These are phyloP conservation scores for Sclerotinia glacialis DNA, from an alignment of 2,329 filamentous ascomycete genomes.

Conservation along the genomic window DNA sequence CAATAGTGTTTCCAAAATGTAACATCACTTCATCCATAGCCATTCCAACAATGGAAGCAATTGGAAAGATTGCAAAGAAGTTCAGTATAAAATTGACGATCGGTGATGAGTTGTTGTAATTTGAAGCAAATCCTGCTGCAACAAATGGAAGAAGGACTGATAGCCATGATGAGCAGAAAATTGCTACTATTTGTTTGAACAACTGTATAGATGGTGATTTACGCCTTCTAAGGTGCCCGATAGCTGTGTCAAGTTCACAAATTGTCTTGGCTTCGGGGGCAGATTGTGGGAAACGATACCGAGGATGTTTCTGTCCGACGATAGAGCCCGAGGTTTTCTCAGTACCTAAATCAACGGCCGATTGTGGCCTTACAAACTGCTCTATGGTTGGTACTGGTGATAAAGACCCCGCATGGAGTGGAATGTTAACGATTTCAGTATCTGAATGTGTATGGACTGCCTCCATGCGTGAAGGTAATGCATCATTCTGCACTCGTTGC, in stretches of 20 bases:
- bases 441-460: not conserved
- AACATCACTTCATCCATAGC: constrained; percentile 84
- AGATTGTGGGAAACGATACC: not conserved
- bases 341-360: not conserved
- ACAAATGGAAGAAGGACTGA: constrained; percentile 75
- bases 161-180: constrained; percentile 76
- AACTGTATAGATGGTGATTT: not conserved
- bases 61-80: constrained; percentile 84
- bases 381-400: not conserved
- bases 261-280: not conserved
- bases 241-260: not conserved
- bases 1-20: constrained; percentile 74
- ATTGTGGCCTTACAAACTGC: not conserved
- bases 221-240: not conserved
- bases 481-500: not conserved
- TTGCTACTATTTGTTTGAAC: constrained; percentile 38
- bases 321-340: not conserved
- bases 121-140: constrained; percentile 71
- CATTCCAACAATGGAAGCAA: constrained; percentile 80
- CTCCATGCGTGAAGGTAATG: not conserved
- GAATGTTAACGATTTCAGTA: not conserved
- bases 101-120: constrained; percentile 57
- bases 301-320: not conserved
- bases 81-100: constrained; percentile 77
- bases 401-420: not conserved